Percentiles rank a stretch among this genome's conserved stretches.
Evolutionary conservation across 192 early-diverging fungal species (phyloP).

Genomic region (Paraglomus occultum): DNA sequence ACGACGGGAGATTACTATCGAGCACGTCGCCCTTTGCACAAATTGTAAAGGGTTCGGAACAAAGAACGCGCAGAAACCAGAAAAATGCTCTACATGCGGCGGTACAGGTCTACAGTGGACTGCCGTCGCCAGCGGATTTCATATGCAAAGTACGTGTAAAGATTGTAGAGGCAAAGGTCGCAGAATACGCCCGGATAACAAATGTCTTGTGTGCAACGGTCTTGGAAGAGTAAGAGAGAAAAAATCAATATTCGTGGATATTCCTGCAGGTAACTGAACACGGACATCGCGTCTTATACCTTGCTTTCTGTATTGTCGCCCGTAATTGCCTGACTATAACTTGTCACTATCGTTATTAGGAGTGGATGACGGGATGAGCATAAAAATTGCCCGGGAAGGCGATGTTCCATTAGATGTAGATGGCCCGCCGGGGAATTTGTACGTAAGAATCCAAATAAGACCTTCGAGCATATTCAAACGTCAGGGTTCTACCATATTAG

Average conservation of each 20-base stretch:
- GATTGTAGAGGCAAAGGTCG: constrained; percentile 84
- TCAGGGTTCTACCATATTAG: constrained; percentile 77
- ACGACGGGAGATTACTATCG: constrained; percentile 62
- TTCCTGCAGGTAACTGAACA: constrained; percentile 65
- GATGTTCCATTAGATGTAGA: constrained; percentile 73
- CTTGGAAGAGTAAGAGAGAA: constrained; percentile 74
- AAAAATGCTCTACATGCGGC: constrained; percentile 71
- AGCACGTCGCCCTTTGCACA: constrained; percentile 68
- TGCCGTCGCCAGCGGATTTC: constrained; percentile 80
- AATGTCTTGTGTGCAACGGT: constrained; percentile 80
- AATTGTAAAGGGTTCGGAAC: constrained; percentile 81
- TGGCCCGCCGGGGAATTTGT: constrained; percentile 81
- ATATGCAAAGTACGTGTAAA: constrained; percentile 80
- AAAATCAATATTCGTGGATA: constrained; percentile 68
- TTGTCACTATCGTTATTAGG: constrained; percentile 36
- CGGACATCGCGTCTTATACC: not conserved
- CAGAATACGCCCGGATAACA: constrained; percentile 58
- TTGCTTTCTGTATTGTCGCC: not conserved
- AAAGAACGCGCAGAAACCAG: constrained; percentile 69
- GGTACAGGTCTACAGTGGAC: constrained; percentile 85
- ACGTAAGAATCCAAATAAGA: constrained; percentile 72
- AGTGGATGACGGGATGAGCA: constrained; percentile 77
- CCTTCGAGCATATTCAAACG: constrained; percentile 79
- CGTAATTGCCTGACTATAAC: not conserved
- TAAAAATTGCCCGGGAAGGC: constrained; percentile 78